These are phyloP conservation scores for Lomentospora prolificans DNA, from an alignment of 2,329 filamentous ascomycete species.

Conservation along the genomic window DNA sequence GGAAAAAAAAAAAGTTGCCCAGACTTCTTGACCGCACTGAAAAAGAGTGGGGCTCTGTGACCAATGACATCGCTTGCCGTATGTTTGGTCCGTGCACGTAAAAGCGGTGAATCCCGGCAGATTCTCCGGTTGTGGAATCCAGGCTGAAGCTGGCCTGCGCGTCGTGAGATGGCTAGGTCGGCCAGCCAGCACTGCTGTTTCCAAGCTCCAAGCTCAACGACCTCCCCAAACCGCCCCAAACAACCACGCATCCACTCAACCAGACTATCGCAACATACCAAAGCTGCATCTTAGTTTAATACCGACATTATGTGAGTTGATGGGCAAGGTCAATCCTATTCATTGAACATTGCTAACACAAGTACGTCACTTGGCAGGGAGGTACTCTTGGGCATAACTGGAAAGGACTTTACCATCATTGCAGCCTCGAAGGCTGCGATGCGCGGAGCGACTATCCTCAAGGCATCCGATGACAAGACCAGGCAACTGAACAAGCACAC, in stretches of 20 bases:
- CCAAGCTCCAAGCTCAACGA: slow-evolving; percentile 7
- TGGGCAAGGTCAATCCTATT: background rate
- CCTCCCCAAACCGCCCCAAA: background rate
- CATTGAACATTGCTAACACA: background rate
- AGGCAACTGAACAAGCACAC: slow-evolving; percentile 86
- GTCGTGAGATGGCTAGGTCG: slow-evolving; percentile 13
- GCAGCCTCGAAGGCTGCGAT: slow-evolving; percentile 97
- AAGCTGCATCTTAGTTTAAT: background rate
- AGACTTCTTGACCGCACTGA: background rate
- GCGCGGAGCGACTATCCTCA: slow-evolving; percentile 93
- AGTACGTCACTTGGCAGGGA: slow-evolving; percentile 52
- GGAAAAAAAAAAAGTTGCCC: slow-evolving; percentile 30
- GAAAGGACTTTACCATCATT: slow-evolving; percentile 98
- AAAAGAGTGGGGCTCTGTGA: too few relatives aligned
- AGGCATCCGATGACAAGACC: slow-evolving; percentile 94
- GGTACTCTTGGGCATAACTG: slow-evolving; percentile 94
- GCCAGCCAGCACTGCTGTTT: background rate
- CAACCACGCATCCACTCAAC: background rate
- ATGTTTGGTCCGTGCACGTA: slow-evolving; percentile 1
- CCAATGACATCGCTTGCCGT: too few relatives aligned
- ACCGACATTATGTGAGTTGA: background rate
- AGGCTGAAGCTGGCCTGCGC: slow-evolving; percentile 35
- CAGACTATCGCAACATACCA: background rate
- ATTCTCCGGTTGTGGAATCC: slow-evolving; percentile 14
- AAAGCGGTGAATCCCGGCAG: slow-evolving; percentile 24